Evolutionary conservation across 2,329 filamentous ascomycete genomes (phyloP).

Genomic region (Talaromyces marneffei): DNA sequence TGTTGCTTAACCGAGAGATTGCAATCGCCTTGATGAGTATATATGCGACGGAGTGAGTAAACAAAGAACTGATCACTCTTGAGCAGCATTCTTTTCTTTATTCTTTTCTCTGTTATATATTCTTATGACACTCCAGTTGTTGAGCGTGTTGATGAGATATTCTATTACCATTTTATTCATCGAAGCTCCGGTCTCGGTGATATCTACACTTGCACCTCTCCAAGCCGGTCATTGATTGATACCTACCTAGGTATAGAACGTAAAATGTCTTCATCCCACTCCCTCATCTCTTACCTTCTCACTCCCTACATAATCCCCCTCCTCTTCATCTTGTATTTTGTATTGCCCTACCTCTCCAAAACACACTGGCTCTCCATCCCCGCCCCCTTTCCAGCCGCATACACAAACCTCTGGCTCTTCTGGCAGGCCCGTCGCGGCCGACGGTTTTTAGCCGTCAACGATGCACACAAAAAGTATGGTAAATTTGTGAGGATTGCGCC

Average conservation of each 20-base stretch:
- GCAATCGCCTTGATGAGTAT: not conserved
- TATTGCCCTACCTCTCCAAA: constrained; percentile 54
- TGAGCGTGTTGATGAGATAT: not conserved
- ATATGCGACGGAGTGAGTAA: not conserved
- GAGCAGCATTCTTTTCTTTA: not conserved
- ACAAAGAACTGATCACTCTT: not conserved
- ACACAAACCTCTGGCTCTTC: constrained; percentile 77
- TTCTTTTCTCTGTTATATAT: not conserved
- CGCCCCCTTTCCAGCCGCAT: constrained; percentile 51
- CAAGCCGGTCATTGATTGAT: not conserved
- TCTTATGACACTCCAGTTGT: not conserved
- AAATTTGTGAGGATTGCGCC: constrained; percentile 79
- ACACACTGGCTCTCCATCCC: constrained; percentile 50
- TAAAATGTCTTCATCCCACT: constrained; percentile 7
- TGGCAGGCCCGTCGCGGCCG: constrained; percentile 59
- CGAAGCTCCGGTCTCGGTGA: not conserved
- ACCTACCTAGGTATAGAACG: not conserved
- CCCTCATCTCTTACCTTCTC: constrained; percentile 19
- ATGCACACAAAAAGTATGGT: constrained; percentile 68
- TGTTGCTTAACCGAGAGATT: not conserved
- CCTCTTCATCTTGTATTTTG: constrained; percentile 49
- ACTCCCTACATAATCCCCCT: constrained; percentile 42
- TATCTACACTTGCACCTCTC: not conserved
- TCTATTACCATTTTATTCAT: not conserved
- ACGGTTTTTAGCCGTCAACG: constrained; percentile 60